These are phyloP conservation scores for Oryza officinalis DNA, from an alignment of 176 grass and related monocot genomes.

Conservation along the genomic window DNA sequence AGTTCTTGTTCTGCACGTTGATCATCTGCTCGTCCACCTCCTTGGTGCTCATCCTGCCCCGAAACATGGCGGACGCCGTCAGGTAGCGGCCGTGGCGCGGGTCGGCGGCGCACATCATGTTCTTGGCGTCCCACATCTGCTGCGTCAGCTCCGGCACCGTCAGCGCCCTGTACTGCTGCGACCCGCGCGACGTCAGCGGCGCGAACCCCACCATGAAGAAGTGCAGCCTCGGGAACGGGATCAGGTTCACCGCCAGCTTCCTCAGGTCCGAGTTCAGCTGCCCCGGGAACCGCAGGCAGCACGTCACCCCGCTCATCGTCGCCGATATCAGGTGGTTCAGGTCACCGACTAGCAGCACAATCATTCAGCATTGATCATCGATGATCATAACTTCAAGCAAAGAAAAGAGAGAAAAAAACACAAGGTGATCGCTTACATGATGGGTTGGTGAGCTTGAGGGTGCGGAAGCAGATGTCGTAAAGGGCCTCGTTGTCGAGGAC, in stretches of 20 bases:
- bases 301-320: slow-evolving; percentile 88
- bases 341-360: slow-evolving; percentile 56
- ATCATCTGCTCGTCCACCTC: slow-evolving; percentile 84
- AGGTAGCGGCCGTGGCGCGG: slow-evolving; percentile 81
- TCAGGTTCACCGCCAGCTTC: slow-evolving; percentile 79
- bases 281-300: slow-evolving; percentile 85
- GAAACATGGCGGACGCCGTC: slow-evolving; percentile 80
- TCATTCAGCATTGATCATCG: too few species aligned
- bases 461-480: slow-evolving; percentile 76
- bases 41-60: slow-evolving; percentile 75
- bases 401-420: too few species aligned
- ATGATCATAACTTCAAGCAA: background rate
- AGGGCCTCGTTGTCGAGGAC: slow-evolving; percentile 75
- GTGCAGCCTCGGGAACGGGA: slow-evolving; percentile 80
- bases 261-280: slow-evolving; percentile 91
- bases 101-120: slow-evolving; percentile 97
- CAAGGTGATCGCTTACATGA: slow-evolving; percentile 44
- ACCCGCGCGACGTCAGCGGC: slow-evolving; percentile 69
- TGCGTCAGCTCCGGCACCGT: slow-evolving; percentile 88
- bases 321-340: slow-evolving; percentile 91
- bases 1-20: slow-evolving; percentile 84
- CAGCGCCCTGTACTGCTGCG: slow-evolving; percentile 78
- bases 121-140: slow-evolving; percentile 98
- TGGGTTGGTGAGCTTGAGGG: slow-evolving; percentile 74
- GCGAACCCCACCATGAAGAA: slow-evolving; percentile 93